A percentile compares a stretch with the other conserved stretches of the same genome.
Evolutionary conservation across 371 early-diverging fungal genomes (phyloP).

Genomic region (Cladochytrium tenue): DNA sequence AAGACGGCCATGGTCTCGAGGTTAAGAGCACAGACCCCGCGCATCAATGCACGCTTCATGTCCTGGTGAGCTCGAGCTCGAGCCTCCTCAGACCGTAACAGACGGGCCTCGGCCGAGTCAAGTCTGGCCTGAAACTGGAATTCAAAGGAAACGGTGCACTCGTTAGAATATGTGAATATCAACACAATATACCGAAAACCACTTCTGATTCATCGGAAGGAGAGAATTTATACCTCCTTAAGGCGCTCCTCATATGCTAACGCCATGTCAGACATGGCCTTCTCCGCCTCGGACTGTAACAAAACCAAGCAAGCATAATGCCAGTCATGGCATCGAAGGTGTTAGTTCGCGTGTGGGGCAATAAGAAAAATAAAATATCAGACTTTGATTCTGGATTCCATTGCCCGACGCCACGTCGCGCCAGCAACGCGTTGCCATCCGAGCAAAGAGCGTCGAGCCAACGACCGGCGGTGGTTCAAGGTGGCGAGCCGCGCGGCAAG

Average conservation of each 20-base stretch:
- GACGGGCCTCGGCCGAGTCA: constrained; percentile 1
- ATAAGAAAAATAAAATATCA: background rate
- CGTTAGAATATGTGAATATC: too few relatives aligned
- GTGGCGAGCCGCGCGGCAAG: constrained; percentile 23
- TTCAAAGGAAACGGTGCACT: too few relatives aligned
- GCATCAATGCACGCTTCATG: constrained; percentile 47
- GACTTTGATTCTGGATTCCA: constrained; percentile 32
- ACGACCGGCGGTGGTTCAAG: background rate
- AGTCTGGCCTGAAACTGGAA: constrained; percentile 20
- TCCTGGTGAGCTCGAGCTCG: constrained; percentile 33
- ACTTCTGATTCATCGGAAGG: too few relatives aligned
- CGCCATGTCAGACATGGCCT: constrained; percentile 1
- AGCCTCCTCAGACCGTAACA: constrained; percentile 24
- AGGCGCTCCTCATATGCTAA: background rate
- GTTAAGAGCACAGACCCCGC: constrained; percentile 47
- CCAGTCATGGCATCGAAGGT: too few relatives aligned
- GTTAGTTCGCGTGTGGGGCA: too few relatives aligned
- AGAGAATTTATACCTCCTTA: too few relatives aligned
- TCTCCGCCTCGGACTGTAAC: constrained; percentile 8
- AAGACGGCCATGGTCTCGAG: constrained; percentile 49
- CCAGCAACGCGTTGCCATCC: constrained; percentile 41
- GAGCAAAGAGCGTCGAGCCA: constrained; percentile 19
- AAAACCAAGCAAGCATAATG: too few relatives aligned
- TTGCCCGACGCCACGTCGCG: constrained; percentile 30
- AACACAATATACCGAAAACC: too few relatives aligned